phyloP scores from a whole-genome alignment of 257 asterid species.

The Plantago ovata region DNA sequence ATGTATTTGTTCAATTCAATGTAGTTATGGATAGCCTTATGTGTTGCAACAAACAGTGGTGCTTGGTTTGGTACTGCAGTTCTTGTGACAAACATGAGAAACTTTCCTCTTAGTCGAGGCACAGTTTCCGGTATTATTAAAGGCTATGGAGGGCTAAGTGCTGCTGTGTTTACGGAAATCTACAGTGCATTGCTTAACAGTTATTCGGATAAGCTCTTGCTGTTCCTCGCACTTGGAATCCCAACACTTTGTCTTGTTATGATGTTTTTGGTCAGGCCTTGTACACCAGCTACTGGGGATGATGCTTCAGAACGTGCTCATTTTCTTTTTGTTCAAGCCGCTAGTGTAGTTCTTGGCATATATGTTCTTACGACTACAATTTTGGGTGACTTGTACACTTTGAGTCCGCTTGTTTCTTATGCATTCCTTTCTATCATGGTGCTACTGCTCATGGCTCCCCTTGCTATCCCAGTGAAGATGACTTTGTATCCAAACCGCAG shows the following conservation, averaged over 20 bases:
- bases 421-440: constrained; percentile 44
- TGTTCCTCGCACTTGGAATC: constrained; percentile 52
- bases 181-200: constrained; percentile 41
- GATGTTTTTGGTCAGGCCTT: constrained; percentile 62
- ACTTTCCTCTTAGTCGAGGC: constrained; percentile 71
- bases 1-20: constrained; percentile 18
- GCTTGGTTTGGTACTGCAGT: constrained; percentile 71
- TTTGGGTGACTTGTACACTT: constrained; percentile 31
- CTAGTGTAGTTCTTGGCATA: constrained; percentile 57
- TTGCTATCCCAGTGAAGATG: constrained; percentile 65
- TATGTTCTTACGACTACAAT: constrained; percentile 52
- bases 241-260: constrained; percentile 47
- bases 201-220: constrained; percentile 50
- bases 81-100: constrained; percentile 73
- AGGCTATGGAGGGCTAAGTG: constrained; percentile 69
- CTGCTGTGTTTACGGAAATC: constrained; percentile 63
- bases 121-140: constrained; percentile 67
- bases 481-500: constrained; percentile 43
- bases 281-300: constrained; percentile 57
- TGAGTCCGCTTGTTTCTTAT: constrained; percentile 32
- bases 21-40: constrained; percentile 66
- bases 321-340: constrained; percentile 55
- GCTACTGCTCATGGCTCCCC: constrained; percentile 62
- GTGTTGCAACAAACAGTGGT: constrained; percentile 55
- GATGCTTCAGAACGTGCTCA: constrained; percentile 47